These are phyloP conservation scores for Pisolithus tinctorius DNA, from an alignment of 768 basidiomycete genomes.

Conservation along the genomic window DNA sequence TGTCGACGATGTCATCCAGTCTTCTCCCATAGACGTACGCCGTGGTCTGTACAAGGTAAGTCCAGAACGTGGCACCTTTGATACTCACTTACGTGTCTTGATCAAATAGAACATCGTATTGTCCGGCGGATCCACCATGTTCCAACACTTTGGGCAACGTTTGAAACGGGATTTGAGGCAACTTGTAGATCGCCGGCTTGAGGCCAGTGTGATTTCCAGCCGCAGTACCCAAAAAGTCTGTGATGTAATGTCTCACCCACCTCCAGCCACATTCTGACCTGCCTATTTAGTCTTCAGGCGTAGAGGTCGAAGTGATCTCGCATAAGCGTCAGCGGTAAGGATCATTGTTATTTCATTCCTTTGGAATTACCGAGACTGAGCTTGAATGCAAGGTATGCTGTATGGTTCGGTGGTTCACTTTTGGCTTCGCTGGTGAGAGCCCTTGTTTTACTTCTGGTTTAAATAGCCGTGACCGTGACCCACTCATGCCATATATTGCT, in stretches of 20 bases:
- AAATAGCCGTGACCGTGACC: not conserved
- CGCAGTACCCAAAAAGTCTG: conserved; percentile 72
- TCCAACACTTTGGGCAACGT: conserved; percentile 96
- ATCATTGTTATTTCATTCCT: not conserved
- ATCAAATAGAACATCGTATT: conserved; percentile 85
- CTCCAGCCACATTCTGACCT: too few relatives aligned
- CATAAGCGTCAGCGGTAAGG: conserved; percentile 91
- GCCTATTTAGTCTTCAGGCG: conserved; percentile 73
- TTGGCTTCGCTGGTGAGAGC: conserved; percentile 62
- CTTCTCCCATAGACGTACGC: conserved; percentile 94
- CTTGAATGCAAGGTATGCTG: conserved; percentile 59
- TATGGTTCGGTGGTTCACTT: conserved; percentile 97
- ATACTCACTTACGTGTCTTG: not conserved
- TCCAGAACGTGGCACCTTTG: not conserved
- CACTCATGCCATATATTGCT: conserved; percentile 2
- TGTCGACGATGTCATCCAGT: conserved; percentile 92
- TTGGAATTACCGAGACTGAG: conserved; percentile 1
- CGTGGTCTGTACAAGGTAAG: conserved; percentile 90
- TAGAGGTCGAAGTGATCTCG: conserved; percentile 96
- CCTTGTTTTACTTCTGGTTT: too few relatives aligned
- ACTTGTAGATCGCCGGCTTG: conserved; percentile 85
- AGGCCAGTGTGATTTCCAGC: conserved; percentile 65
- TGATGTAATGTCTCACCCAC: not conserved
- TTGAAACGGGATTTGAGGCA: conserved; percentile 94
- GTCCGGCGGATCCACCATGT: conserved; percentile 98